These are phyloP conservation scores for Paramecium biaurelia DNA, from an alignment of 73 alveolate species.

Conservation along the genomic window DNA sequence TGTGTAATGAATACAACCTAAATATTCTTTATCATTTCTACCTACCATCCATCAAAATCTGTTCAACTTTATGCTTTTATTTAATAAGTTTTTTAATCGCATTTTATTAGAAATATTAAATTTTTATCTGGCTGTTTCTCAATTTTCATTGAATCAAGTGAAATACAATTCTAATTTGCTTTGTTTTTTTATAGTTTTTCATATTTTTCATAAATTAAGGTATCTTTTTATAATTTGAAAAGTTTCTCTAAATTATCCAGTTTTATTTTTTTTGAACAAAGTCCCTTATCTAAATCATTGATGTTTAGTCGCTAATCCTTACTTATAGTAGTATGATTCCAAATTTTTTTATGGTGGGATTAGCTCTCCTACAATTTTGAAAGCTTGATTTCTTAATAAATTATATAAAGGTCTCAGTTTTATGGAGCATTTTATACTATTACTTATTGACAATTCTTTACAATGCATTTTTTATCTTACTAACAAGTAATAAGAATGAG, in stretches of 20 bases:
- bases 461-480: background rate
- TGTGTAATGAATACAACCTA: background rate
- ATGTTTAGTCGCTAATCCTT: background rate
- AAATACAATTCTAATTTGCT: background rate
- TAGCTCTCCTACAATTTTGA: background rate
- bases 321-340: background rate
- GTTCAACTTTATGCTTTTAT: background rate
- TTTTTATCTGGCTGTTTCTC: constrained; percentile 3
- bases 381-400: background rate
- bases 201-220: background rate
- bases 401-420: background rate
- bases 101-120: background rate
- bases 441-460: background rate
- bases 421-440: background rate
- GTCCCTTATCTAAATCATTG: background rate
- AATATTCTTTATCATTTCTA: background rate
- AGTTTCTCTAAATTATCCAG: background rate
- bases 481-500: background rate
- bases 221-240: background rate
- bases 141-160: background rate
- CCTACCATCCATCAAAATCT: constrained; percentile 42
- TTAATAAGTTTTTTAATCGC: background rate
- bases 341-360: background rate
- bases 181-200: background rate
- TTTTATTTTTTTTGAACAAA: background rate